Base-by-base conservation (phyloP, 83 land plant genomes). In the Picea abies region DNA sequence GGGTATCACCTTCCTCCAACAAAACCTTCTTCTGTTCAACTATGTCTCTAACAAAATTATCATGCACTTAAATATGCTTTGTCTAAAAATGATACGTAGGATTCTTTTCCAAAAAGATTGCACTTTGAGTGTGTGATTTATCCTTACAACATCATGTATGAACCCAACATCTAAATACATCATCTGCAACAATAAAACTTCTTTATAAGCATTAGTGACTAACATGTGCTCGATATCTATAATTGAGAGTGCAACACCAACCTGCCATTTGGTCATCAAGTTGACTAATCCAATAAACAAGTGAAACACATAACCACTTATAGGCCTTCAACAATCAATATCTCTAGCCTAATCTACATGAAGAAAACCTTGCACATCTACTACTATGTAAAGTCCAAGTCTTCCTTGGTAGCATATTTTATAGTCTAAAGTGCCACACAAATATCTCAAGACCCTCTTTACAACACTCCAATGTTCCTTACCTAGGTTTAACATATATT, bases 401-500 rank as follows among this genome's bases (percentile, higher is more conserved):
- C 65, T 63, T 63, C 65, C n/a, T 63, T 19, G 22, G 65, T 63
- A 63, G 65, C n/a, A 63, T 15, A 63, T 63, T 63, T 19, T 22
- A 63, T 63, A 3, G 16, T 63, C n/a, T 63, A 22, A 16, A 63
- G 83, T 84, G 15, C 83, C 82, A 80, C 60, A 17, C 19, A 71
- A 60, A 65, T 84, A 80, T 52, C 44, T 58, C 5, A 80, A 67
- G 25, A 80, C 72, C 3, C 25, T 25, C 25, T 84, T 84, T 25
- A 84, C 69, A 19, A 64, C 39, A 9, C 9, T 72, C 63, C 83
- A 84, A 52, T 84, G 83, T 19, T 60, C 29, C 20, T 60, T 35
- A 3, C 63, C 41, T 15, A 84, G 84, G 63, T 85, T 79, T 20
- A 80, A 23, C 52, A 63, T 69, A 29, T 82, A 78, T 82, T 69